Conservation (phyloP, 129 eudicot species). For the Arctium lappa region DNA sequence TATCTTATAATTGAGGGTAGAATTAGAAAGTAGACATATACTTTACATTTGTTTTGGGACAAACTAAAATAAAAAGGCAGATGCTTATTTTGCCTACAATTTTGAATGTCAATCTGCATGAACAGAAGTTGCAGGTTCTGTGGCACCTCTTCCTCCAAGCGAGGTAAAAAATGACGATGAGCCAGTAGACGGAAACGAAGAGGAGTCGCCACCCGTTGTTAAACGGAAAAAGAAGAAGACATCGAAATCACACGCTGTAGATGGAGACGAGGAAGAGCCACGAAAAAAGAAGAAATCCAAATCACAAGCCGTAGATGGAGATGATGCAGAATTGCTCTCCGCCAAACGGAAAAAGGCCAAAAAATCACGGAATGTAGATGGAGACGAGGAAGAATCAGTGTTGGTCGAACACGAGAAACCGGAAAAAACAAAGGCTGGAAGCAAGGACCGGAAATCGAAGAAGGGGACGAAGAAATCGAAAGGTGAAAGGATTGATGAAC, state of each 20-base stretch:
- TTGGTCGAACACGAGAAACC: constrained; percentile 33
- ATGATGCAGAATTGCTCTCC: constrained; percentile 17
- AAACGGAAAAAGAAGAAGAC: constrained; percentile 35
- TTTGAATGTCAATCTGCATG: background rate
- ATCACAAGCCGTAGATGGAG: constrained; percentile 14
- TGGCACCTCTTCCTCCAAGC: constrained; percentile 20
- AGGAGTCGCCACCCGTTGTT: constrained; percentile 8
- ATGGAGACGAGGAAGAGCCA: constrained; percentile 9
- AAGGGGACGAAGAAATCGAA: constrained; percentile 31
- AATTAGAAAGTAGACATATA: background rate
- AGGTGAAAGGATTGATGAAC: constrained; percentile 20
- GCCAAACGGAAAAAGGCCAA: constrained; percentile 20
- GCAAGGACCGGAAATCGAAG: constrained; percentile 46
- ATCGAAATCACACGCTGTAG: constrained; percentile 22
- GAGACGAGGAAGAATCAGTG: background rate
- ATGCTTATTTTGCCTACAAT: background rate
- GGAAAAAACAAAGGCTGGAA: constrained; percentile 28
- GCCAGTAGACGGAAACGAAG: constrained; percentile 25
- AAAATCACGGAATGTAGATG: constrained; percentile 7
- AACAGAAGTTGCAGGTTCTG: constrained; percentile 41
- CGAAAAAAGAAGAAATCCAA: constrained; percentile 33
- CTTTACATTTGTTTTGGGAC: background rate
- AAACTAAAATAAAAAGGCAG: background rate
- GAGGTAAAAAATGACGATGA: constrained; percentile 29
- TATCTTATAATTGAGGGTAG: no score